phyloP scores from a whole-genome alignment of 2,329 filamentous ascomycete species.

The Ophiocordyceps camponoti-leonardi region DNA sequence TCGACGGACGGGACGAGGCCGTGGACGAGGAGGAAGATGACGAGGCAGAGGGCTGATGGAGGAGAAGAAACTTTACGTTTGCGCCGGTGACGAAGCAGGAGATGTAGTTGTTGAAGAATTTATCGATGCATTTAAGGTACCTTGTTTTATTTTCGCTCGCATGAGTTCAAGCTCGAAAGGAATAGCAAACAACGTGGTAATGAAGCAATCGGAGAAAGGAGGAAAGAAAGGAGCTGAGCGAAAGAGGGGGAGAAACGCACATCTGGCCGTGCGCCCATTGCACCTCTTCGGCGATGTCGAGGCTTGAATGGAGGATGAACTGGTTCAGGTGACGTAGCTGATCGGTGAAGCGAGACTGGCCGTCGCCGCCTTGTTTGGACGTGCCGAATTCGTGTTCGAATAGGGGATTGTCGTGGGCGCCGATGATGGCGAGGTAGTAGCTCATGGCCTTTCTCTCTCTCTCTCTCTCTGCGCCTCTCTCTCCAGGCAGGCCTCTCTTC shows the following conservation, averaged over 20 bases:
- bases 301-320: conserved; percentile 84
- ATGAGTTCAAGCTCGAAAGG: no score
- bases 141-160: no score
- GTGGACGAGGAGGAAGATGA: conserved; percentile 13
- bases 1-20: conserved; percentile 35
- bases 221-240: no score
- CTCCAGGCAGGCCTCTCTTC: no score
- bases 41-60: conserved; percentile 57
- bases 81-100: conserved; percentile 87
- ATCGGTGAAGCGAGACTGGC: conserved; percentile 72
- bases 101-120: conserved; percentile 90
- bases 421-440: conserved; percentile 96
- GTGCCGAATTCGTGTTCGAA: conserved; percentile 97
- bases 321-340: conserved; percentile 89
- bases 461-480: no score
- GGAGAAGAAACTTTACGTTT: conserved; percentile 84
- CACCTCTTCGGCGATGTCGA: conserved; percentile 91
- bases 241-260: conserved; percentile 27
- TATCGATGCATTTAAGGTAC: conserved; percentile 94
- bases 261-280: conserved; percentile 82
- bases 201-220: no score
- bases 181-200: no score
- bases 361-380: conserved; percentile 89
- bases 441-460: conserved; percentile 44
- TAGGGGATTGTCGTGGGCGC: conserved; percentile 85